phyloP scores from a whole-genome alignment of 1,139 yeast genomes.

The Citeromyces siamensis region DNA sequence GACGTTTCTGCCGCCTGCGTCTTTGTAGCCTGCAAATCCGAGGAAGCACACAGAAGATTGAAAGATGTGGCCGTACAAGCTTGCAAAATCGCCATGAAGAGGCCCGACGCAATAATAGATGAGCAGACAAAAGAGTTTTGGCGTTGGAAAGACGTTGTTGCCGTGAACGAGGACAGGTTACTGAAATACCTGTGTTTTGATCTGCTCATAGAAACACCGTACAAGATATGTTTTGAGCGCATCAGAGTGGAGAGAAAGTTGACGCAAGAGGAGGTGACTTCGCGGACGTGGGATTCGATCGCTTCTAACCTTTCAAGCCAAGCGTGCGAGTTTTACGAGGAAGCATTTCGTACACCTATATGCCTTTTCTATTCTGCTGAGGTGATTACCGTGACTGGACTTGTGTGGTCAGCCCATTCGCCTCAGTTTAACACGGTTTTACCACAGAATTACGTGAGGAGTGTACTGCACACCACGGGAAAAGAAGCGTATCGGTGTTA shows the following conservation, averaged over 20 bases:
- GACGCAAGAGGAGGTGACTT: conserved; percentile 3
- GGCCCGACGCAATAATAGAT: conserved; percentile 24
- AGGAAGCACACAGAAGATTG: conserved; percentile 33
- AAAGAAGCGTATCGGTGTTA: conserved; percentile 14
- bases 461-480: conserved; percentile 8
- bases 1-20: conserved; percentile 35
- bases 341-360: conserved; percentile 16
- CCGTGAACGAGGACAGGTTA: conserved; percentile 29
- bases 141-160: conserved; percentile 35
- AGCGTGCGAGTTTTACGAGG: conserved; percentile 12
- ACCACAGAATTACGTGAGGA: conserved; percentile 10
- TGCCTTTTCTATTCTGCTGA: conserved; percentile 12
- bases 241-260: conserved; percentile 3
- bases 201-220: conserved; percentile 29
- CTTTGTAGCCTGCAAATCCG: conserved; percentile 38
- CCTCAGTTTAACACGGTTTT: conserved; percentile 8
- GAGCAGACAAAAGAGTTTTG: conserved; percentile 34
- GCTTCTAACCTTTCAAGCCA: conserved; percentile 3
- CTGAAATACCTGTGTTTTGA: conserved; percentile 39
- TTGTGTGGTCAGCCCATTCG: conserved; percentile 12
- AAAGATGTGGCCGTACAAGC: conserved; percentile 33
- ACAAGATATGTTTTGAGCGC: conserved; percentile 12
- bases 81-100: conserved; percentile 30
- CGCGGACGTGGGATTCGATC: conserved; percentile 2
- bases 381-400: conserved; percentile 13